Conservation (phyloP, 2,329 filamentous ascomycete species). For the Diaporthe sp. region DNA sequence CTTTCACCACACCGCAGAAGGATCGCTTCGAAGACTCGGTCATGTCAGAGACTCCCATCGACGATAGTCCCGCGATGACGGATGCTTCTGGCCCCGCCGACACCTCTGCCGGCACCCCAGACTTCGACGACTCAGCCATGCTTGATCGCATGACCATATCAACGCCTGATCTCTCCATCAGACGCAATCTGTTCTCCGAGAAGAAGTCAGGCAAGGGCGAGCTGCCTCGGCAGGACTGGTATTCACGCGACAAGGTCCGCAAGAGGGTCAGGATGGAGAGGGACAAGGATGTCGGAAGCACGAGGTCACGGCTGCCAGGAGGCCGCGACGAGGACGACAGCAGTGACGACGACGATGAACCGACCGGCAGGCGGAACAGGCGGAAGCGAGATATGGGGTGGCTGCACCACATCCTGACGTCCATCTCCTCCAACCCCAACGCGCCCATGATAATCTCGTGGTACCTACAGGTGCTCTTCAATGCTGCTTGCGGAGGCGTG, state of each 20-base stretch:
- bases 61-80: constrained; percentile 71
- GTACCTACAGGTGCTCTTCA: constrained; percentile 73
- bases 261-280: constrained; percentile 66
- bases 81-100: constrained; percentile 68
- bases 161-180: constrained; percentile 49
- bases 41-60: constrained; percentile 68
- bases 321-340: constrained; percentile 64
- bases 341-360: constrained; percentile 50
- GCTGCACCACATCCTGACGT: constrained; percentile 60
- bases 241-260: constrained; percentile 60
- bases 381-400: constrained; percentile 49
- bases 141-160: constrained; percentile 27
- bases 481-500: constrained; percentile 68
- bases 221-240: constrained; percentile 63
- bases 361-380: constrained; percentile 44
- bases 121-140: constrained; percentile 53
- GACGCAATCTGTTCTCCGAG: constrained; percentile 42
- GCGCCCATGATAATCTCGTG: constrained; percentile 70
- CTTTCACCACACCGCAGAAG: constrained; percentile 68
- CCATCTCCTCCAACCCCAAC: constrained; percentile 68
- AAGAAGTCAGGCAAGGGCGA: constrained; percentile 73
- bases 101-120: constrained; percentile 52
- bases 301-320: constrained; percentile 59
- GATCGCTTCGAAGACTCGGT: constrained; percentile 63
- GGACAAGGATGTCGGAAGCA: constrained; percentile 65